These are phyloP conservation scores for Chamaenerion angustifolium DNA, from an alignment of 345 rosid species.

Conservation along the genomic window DNA sequence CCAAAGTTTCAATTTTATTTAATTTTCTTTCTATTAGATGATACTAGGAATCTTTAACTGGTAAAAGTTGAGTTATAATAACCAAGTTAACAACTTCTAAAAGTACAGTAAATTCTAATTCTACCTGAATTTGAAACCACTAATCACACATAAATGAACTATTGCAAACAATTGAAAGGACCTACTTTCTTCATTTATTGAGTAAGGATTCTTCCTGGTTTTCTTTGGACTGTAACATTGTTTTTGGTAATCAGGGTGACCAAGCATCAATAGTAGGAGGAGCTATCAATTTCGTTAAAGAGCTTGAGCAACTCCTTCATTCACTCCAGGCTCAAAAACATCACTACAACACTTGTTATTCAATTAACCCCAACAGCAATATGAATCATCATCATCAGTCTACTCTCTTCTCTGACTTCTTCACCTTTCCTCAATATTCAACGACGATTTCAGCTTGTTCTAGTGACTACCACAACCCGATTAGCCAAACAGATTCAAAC, in stretches of 20 bases:
- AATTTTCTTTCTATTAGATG: too few relatives aligned
- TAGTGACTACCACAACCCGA: not conserved
- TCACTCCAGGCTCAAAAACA: constrained; percentile 26
- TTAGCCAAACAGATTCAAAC: not conserved
- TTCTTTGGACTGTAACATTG: too few relatives aligned
- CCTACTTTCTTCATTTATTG: too few relatives aligned
- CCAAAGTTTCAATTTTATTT: too few relatives aligned
- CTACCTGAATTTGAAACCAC: too few relatives aligned
- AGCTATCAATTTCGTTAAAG: constrained; percentile 53
- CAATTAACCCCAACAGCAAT: not conserved
- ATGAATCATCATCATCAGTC: not conserved
- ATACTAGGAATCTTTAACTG: too few relatives aligned
- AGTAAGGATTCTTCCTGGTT: too few relatives aligned
- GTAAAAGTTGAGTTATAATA: too few relatives aligned
- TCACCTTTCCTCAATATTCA: constrained; percentile 45
- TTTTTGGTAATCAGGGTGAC: constrained; percentile 30
- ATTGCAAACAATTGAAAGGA: too few relatives aligned
- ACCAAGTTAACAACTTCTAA: too few relatives aligned
- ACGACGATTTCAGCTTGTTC: not conserved
- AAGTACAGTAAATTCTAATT: too few relatives aligned
- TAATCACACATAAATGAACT: too few relatives aligned
- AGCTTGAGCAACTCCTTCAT: constrained; percentile 55
- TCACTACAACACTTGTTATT: not conserved
- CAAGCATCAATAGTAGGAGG: constrained; percentile 76
- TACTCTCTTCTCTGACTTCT: constrained; percentile 31